Evolutionary conservation across 192 early-diverging fungal species (phyloP), one percentile per base, ranked within the genome.

Genomic region (Rhizophagus sp.): DNA sequence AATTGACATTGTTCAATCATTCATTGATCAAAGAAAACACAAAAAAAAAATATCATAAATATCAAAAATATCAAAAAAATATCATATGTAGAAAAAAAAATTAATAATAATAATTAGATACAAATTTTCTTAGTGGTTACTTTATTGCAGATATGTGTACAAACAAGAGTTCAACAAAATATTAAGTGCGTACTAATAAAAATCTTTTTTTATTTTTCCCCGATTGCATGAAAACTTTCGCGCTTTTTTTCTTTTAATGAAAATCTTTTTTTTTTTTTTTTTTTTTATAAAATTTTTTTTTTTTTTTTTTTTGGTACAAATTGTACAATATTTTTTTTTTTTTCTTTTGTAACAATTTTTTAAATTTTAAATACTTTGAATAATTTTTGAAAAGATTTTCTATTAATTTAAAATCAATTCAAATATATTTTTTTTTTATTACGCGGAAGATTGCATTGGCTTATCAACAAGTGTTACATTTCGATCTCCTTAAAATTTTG

Each of bases 141-240:
- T 9, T 39, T 70, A 39, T n/a, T 70, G 68, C 68, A 70, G 39
- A n/a, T 70, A 70, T 70, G 68, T 70, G 68, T 70, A 70, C 68
- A 70, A 70, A 70, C 13, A 44, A 44, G 36, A 70, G 30, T 67
- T 34, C 15, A 34, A 24, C 7, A n/a, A 36, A 36, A 30, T 30
- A 30, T 30, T 30, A 30, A 30, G 27, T 36, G 34, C 34, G 34
- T 36, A 2, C 34, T 36, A 36, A 6, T 17, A 7, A 39, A 70
- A 70, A n/a, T n/a, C 44, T 10, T 44, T 70, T 36, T 36, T 36
- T 36, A 30, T 30, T 36, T 36, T 36, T 6, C 34, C 5, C 34
- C 34, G 34, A 36, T 36, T 36, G 2, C 36, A 34, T 7, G 30
- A 30, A 30, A 30, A 0, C 1, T 30, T 1, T 0, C 27, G 27